These are phyloP conservation scores for Candida peoriensis DNA, from an alignment of 805 yeast species.

Conservation along the genomic window DNA sequence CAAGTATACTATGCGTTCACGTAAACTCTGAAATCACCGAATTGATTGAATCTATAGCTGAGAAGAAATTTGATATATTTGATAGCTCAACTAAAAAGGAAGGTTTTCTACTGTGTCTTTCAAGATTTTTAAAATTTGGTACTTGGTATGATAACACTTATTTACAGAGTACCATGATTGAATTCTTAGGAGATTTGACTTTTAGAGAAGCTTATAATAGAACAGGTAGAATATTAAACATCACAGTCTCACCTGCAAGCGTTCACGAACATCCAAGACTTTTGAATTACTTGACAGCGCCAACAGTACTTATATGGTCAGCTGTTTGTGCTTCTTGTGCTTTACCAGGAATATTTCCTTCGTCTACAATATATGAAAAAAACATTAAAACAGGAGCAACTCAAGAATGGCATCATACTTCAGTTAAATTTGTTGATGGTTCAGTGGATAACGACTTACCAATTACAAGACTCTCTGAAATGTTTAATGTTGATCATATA, in stretches of 20 bases:
- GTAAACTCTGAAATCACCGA: conserved; percentile 62
- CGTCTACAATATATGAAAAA: conserved; percentile 81
- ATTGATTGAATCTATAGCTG: conserved; percentile 44
- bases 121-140: conserved; percentile 71
- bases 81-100: conserved; percentile 33
- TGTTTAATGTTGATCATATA: conserved; percentile 96
- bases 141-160: conserved; percentile 81
- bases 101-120: conserved; percentile 43
- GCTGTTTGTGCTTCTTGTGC: conserved; percentile 94
- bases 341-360: conserved; percentile 85
- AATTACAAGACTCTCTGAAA: conserved; percentile 81
- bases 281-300: conserved; percentile 74
- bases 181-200: conserved; percentile 81
- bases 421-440: conserved; percentile 88
- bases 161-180: conserved; percentile 67
- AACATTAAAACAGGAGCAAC: conserved; percentile 65
- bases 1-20: conserved; percentile 80
- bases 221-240: conserved; percentile 88
- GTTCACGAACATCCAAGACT: conserved; percentile 87
- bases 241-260: conserved; percentile 90
- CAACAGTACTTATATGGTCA: conserved; percentile 78
- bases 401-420: conserved; percentile 76
- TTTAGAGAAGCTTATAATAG: conserved; percentile 92
- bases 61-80: conserved; percentile 47
- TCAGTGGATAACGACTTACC: conserved; percentile 95